These are phyloP conservation scores for Stagonosporopsis cucurbitacearum DNA, from an alignment of 2,329 filamentous ascomycete species.

Conservation along the genomic window DNA sequence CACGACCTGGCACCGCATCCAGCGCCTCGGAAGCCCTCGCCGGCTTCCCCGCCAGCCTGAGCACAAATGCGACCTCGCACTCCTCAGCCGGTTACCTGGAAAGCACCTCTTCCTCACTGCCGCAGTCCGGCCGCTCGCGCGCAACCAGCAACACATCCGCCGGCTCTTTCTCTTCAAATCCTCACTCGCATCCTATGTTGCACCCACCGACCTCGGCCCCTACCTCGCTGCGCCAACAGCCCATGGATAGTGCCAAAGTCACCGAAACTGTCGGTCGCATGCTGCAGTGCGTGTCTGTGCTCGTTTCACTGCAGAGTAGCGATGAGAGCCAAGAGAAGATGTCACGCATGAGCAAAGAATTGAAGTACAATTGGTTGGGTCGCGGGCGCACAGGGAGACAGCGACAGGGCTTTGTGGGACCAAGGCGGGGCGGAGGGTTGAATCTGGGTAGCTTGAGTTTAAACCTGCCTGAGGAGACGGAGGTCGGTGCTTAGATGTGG, in stretches of 20 bases:
- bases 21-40: conserved; percentile 25
- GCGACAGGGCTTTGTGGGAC: conserved; percentile 84
- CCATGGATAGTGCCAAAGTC: conserved; percentile 70
- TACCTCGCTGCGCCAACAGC: conserved; percentile 34
- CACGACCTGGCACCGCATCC: conserved; percentile 44
- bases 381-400: conserved; percentile 88
- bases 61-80: conserved; percentile 62
- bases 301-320: conserved; percentile 75
- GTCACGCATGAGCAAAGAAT: conserved; percentile 79
- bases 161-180: conserved; percentile 53
- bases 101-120: conserved; percentile 60
- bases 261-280: conserved; percentile 95
- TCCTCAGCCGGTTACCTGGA: conserved; percentile 79
- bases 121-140: conserved; percentile 68
- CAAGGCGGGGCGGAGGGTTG: conserved; percentile 24
- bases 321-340: conserved; percentile 80
- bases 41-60: conserved; percentile 71
- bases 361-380: conserved; percentile 97
- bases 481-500: conserved; percentile 1
- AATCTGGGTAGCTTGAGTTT: conserved; percentile 6
- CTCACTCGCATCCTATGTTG: conserved; percentile 40
- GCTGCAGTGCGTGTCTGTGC: conserved; percentile 93
- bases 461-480: conserved; percentile 10
- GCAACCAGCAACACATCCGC: conserved; percentile 82
- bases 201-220: conserved; percentile 35